Percentiles rank a stretch among this genome's conserved stretches.
phyloP scores from a whole-genome alignment of 2,329 filamentous ascomycete species.

The Calonectria pseudoturangicola region DNA sequence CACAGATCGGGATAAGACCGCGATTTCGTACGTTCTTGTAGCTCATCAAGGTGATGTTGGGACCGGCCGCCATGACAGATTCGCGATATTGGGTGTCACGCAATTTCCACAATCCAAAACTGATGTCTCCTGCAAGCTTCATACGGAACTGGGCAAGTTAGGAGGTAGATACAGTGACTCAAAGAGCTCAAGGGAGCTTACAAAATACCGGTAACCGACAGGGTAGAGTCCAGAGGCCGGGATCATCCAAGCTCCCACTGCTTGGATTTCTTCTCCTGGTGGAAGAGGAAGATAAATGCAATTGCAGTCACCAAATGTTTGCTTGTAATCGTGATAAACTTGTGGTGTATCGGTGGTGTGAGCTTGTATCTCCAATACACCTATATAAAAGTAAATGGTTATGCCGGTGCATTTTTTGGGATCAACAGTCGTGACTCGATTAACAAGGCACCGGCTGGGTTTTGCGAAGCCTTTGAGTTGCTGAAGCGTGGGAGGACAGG shows the following conservation, averaged over 20 bases:
- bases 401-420: conserved; percentile 4
- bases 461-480: not conserved
- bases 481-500: not conserved
- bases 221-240: not conserved
- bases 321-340: not conserved
- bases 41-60: not conserved
- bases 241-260: not conserved
- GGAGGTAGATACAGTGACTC: too few relatives aligned
- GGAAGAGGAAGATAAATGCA: conserved; percentile 24
- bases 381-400: not conserved
- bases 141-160: not conserved
- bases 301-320: not conserved
- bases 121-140: conserved; percentile 9
- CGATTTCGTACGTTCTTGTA: not conserved
- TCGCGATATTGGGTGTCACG: not conserved
- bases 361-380: not conserved
- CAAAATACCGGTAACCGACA: not conserved
- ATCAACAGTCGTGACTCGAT: not conserved
- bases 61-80: not conserved
- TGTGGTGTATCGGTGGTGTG: not conserved
- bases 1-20: not conserved
- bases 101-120: not conserved
- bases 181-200: not conserved
- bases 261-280: conserved; percentile 8
- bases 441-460: not conserved